phyloP scores from a whole-genome alignment of 345 rosid species.

The Eutrema heterophyllum region DNA sequence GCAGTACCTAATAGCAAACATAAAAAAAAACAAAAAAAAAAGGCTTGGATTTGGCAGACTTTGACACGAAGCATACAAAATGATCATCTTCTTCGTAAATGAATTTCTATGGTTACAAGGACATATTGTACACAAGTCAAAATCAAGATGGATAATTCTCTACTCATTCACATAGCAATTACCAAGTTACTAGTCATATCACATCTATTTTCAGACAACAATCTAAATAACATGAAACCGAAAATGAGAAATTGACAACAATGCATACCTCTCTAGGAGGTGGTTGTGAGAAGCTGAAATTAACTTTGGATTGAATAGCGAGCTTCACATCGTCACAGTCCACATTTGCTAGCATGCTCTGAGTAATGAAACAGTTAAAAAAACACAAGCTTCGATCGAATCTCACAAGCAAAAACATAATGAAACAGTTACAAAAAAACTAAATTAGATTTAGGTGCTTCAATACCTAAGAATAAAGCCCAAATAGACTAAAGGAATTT shows the following conservation, averaged over 20 bases:
- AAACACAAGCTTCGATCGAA: too few species aligned
- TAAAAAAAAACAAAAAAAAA: neutral
- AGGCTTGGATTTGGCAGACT: neutral
- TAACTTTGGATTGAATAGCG: conserved; percentile 79
- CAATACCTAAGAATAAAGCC: too few species aligned
- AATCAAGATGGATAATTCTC: neutral
- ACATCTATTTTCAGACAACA: neutral
- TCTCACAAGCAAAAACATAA: too few species aligned
- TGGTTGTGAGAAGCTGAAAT: conserved; percentile 86
- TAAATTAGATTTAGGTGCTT: too few species aligned
- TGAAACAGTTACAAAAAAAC: too few species aligned
- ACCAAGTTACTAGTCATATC: neutral
- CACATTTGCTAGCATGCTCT: conserved; percentile 74
- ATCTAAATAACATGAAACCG: neutral
- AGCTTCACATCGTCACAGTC: conserved; percentile 84
- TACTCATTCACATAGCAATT: neutral
- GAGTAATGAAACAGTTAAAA: conserved; percentile 37
- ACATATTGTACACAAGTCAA: neutral
- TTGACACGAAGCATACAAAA: neutral
- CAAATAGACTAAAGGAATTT: too few species aligned
- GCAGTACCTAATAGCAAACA: conserved; percentile 42
- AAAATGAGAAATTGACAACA: neutral
- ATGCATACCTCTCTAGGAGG: conserved; percentile 74
- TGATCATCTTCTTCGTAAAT: neutral
- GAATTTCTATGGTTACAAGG: too few species aligned